Evolutionary conservation across 2,329 filamentous ascomycete species (phyloP).

Genomic region (Beauveria sp.): DNA sequence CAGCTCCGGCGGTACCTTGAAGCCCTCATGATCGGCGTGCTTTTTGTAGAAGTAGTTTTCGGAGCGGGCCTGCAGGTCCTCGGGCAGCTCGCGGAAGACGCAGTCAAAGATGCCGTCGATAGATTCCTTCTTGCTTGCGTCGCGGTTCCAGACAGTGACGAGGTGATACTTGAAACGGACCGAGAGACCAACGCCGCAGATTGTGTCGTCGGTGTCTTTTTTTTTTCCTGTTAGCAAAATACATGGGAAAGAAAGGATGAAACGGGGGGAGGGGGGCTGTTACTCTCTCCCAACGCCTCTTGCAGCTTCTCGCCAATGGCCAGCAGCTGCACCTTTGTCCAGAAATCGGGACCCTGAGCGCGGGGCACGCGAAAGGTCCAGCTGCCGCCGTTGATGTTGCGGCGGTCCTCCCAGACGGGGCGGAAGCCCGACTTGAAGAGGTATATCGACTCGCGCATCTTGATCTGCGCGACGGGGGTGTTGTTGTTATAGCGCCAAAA

Average conservation of each 20-base stretch:
- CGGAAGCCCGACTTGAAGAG: conserved; percentile 72
- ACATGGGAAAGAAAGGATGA: not conserved
- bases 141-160: conserved; percentile 89
- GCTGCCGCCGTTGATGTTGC: conserved; percentile 77
- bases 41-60: conserved; percentile 80
- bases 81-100: conserved; percentile 65
- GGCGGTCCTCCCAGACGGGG: conserved; percentile 76
- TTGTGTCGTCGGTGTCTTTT: conserved; percentile 59
- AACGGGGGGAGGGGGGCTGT: conserved; percentile 21
- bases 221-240: not conserved
- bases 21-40: conserved; percentile 81
- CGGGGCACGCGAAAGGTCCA: conserved; percentile 92
- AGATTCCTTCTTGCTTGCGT: conserved; percentile 71
- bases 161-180: conserved; percentile 85
- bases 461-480: conserved; percentile 67
- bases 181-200: conserved; percentile 81
- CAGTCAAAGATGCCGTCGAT: conserved; percentile 66
- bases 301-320: conserved; percentile 79
- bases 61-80: conserved; percentile 63
- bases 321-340: conserved; percentile 73
- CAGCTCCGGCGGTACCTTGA: conserved; percentile 56
- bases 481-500: conserved; percentile 82
- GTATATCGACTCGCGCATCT: conserved; percentile 70
- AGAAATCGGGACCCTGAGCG: conserved; percentile 62
- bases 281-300: conserved; percentile 62